These are phyloP conservation scores for Colletotrichum limetticola DNA, from an alignment of 2,329 filamentous ascomycete genomes.

Conservation along the genomic window DNA sequence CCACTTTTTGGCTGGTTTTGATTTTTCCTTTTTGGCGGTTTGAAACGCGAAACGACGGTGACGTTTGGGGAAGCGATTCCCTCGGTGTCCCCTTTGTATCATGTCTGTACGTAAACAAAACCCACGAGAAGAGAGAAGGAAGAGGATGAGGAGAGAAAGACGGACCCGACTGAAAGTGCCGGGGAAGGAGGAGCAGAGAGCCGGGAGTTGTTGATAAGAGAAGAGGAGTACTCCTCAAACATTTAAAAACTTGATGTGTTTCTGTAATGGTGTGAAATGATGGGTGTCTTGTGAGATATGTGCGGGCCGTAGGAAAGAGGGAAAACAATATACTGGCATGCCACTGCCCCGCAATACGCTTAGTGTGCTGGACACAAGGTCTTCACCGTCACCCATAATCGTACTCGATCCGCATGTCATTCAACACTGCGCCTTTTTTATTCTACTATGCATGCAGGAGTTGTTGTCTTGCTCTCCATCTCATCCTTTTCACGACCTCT, in stretches of 20 bases:
- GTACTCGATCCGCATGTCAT: not conserved
- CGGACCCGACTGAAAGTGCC: not conserved
- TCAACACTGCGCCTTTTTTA: not conserved
- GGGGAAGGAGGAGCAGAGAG: not conserved
- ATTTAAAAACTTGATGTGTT: not conserved
- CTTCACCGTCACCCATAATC: no score
- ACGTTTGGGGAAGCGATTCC: slow-evolving; percentile 30
- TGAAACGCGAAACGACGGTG: slow-evolving; percentile 22
- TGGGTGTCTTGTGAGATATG: not conserved
- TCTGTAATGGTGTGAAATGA: not conserved
- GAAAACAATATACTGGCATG: no score
- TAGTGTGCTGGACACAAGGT: no score
- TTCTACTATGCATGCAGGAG: not conserved
- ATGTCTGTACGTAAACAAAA: slow-evolving; percentile 34
- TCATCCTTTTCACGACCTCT: not conserved
- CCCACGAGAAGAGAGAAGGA: slow-evolving; percentile 20
- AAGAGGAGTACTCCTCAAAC: not conserved
- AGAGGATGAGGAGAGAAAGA: not conserved
- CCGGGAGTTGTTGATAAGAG: not conserved
- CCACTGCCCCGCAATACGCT: no score
- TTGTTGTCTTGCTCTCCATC: not conserved
- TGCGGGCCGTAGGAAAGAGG: no score
- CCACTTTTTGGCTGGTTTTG: slow-evolving; percentile 19
- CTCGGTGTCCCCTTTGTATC: slow-evolving; percentile 32
- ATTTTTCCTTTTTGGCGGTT: not conserved